Evolutionary conservation across 345 rosid species (phyloP).

Genomic region (Kernera saxatilis): DNA sequence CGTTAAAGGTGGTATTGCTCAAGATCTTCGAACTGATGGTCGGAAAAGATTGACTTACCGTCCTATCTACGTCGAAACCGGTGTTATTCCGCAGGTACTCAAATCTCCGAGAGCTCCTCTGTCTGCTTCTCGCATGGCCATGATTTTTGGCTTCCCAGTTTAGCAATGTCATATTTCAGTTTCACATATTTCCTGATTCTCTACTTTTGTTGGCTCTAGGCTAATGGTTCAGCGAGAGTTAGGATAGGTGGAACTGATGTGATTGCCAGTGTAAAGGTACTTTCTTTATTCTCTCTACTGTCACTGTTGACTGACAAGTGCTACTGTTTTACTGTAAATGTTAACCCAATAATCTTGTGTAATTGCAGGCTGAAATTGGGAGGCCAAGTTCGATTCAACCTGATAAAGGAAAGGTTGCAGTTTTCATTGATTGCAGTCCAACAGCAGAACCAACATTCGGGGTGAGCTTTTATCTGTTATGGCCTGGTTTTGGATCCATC

Average conservation of each 20-base stretch:
- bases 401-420: conserved; percentile 72
- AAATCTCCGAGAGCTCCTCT: not conserved
- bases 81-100: conserved; percentile 82
- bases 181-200: not conserved
- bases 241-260: conserved; percentile 78
- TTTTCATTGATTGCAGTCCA: conserved; percentile 81
- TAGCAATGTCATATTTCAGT: not conserved
- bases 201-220: conserved; percentile 37
- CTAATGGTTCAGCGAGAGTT: conserved; percentile 88
- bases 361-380: conserved; percentile 81
- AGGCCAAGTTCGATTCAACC: conserved; percentile 70
- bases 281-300: not conserved
- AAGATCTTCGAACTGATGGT: conserved; percentile 79
- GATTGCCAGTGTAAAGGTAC: conserved; percentile 93
- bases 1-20: conserved; percentile 76
- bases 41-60: conserved; percentile 62
- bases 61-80: conserved; percentile 63
- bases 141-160: not conserved
- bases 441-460: conserved; percentile 78
- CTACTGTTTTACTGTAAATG: not conserved
- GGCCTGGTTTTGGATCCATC: not conserved
- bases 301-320: not conserved
- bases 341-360: not conserved
- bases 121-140: not conserved
- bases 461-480: conserved; percentile 38